Evolutionary conservation across 306 rosid species (phyloP), one percentile per base, ranked within the genome.

Genomic region (Medicago arabica): DNA sequence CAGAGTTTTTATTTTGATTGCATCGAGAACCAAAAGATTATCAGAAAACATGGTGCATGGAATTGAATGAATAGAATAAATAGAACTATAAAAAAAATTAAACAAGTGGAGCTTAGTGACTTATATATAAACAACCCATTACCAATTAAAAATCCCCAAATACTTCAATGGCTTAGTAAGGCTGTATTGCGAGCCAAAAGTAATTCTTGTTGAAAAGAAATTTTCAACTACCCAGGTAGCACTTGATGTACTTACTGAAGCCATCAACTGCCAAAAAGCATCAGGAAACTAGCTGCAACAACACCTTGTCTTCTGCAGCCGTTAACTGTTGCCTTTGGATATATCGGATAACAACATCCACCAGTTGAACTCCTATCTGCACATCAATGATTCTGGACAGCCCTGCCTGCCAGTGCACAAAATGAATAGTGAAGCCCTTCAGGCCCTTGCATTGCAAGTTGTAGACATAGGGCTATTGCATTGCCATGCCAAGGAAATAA

Each of bases 241-340:
- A 40, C 16, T 9, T 19, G 9, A 74, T 50, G 55, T 41, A 49
- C 94, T 86, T 86, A 86, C 92, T 34, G 59, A 86, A 81, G 40
- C 98, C 94, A 73, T 80, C 67, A 63, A 79, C 62, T 16, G 82
- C 58, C 81, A 88, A 68, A 12, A 39, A 92, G 89, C 88, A 88
- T 78, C 43, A 78, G 39, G 41, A 86, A 82, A 7, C 89, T 74
- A 16, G 82, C 21, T 9, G 60, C 15, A 13, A 71, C 60, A 65
- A 88, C 87, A 3, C 75, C 55, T 41, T 49, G 28, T 15, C 85
- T 86, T 83, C 98, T 88, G 89, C 75, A 67, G 18, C 18, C 13
- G 7, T 66, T 15, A 71, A 25, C 16, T 6, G 54, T 67, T 67
- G 71, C 6, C 28, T 18, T 31, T 69, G 23, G 38, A 50, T 28